Evolutionary conservation across 176 grass and related monocot species (phyloP), one percentile per base, ranked within the genome.

Genomic region (Rhynchospora breviuscula): DNA sequence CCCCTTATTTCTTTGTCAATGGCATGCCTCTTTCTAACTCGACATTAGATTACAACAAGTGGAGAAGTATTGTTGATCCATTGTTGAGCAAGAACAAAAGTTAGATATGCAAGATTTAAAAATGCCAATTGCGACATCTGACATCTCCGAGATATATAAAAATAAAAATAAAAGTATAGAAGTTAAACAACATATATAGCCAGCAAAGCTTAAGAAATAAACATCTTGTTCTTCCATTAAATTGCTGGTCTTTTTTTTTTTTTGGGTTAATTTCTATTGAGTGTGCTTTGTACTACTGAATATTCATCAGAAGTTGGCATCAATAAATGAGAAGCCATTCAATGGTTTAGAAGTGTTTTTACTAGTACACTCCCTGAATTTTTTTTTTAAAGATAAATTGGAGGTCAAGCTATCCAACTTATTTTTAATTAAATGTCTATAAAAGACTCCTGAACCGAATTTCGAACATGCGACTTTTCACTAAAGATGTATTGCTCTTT

Each of bases 1-100:
- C 92, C 59, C 95, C 92, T 18, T 85, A 77, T 67, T 98, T 90
- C 86, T 98, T 98, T 90, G 90, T 98, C 63, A 95, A 98, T 72
- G 95, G 95, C 19, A 98, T 98, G 76, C 92, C 92, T 23, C 89
- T 95, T 5, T 79, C 15, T 40, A 5, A 40, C 35, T 40, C 87
- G 78, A 9, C 79, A 22, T 3, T 89, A 0, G 86, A 86, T 40
- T 98, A 87, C 79, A 93, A 86, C 2, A 82, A 86, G 56, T 98
- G 92, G 95, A 93, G 88, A 65, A 82, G 71, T 10, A 85, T 89
- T 31, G 71, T 98, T 8, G 90, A 86, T 85, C 95, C 90, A 0
- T 84, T 95, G 84, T 54, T 90, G 59, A 59, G 51, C 18, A 89
- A 94, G 63, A 87, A 86, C 5, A 81, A 47, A 59, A 26, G 47